Conservation (phyloP, 108 stramenopile species). For the Nitzschia sp. region DNA sequence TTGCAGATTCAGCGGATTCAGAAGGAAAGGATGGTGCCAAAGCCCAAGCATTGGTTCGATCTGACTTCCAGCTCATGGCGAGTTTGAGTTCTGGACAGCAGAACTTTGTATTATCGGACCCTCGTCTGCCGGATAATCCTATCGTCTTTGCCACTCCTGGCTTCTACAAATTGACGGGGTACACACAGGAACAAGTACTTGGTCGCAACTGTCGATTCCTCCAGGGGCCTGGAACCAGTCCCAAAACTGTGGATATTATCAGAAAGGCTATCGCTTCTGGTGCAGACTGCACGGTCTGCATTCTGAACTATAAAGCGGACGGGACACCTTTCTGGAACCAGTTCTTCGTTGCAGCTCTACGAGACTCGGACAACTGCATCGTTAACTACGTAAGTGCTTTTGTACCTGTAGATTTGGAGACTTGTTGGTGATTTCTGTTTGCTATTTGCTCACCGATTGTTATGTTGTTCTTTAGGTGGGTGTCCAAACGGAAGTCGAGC, state of each 20-base stretch:
- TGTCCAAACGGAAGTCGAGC: conserved; percentile 87
- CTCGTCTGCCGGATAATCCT: conserved; percentile 97
- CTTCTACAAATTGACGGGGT: conserved; percentile 95
- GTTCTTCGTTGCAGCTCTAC: conserved; percentile 93
- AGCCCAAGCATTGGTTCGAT: conserved; percentile 53
- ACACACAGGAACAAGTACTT: conserved; percentile 89
- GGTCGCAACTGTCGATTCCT: conserved; percentile 99
- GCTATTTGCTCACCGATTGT: conserved; percentile 7
- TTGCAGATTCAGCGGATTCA: conserved; percentile 41
- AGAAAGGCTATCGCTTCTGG: conserved; percentile 80
- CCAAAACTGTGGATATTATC: conserved; percentile 87
- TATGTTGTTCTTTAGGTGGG: conserved; percentile 62
- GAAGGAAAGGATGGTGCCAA: conserved; percentile 23
- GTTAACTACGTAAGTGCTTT: conserved; percentile 89
- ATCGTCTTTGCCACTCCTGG: conserved; percentile 90
- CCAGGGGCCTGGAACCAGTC: conserved; percentile 95
- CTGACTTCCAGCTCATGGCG: conserved; percentile 82
- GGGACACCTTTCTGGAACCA: conserved; percentile 99
- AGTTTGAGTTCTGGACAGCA: conserved; percentile 82
- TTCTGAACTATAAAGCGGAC: conserved; percentile 97
- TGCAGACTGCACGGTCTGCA: conserved; percentile 86
- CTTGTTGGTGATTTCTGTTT: not conserved
- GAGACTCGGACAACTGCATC: conserved; percentile 91
- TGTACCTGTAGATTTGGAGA: not conserved
- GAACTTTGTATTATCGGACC: conserved; percentile 93